Evolutionary conservation across 441 rosid genomes (phyloP).

Genomic region (Croton setiger): DNA sequence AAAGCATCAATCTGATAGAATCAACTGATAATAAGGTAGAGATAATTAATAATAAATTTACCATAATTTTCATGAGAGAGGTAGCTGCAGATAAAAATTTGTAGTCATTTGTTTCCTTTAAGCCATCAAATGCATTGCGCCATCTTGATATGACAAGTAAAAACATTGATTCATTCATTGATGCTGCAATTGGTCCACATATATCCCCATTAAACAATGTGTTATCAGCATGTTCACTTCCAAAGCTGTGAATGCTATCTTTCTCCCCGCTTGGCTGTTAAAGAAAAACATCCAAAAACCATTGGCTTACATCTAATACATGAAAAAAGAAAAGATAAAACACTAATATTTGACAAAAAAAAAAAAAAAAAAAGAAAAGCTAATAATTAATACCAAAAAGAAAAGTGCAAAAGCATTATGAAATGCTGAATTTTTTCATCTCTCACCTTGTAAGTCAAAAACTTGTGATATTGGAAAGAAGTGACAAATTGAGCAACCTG

Average conservation of each 20-base stretch:
- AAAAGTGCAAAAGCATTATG: neutral
- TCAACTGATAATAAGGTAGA: no score
- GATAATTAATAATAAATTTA: conserved; percentile 24
- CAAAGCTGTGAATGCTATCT: conserved; percentile 32
- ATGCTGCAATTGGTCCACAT: conserved; percentile 92
- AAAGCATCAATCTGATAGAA: no score
- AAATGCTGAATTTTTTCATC: neutral
- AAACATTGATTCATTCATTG: conserved; percentile 95
- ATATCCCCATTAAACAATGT: conserved; percentile 64
- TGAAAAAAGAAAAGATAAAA: conserved; percentile 3
- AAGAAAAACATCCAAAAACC: conserved; percentile 23
- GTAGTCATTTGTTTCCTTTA: conserved; percentile 83
- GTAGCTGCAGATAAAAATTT: conserved; percentile 81
- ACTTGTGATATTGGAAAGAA: conserved; percentile 79
- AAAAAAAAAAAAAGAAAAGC: conserved; percentile 21
- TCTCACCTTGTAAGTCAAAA: conserved; percentile 61
- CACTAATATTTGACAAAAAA: neutral
- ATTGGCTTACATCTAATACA: conserved; percentile 7
- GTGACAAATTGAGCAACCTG: conserved; percentile 79
- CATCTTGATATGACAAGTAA: conserved; percentile 75
- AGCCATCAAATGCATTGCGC: conserved; percentile 78
- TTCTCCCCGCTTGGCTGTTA: conserved; percentile 43
- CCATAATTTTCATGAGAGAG: conserved; percentile 87
- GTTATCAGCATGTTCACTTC: conserved; percentile 35
- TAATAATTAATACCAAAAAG: neutral